A percentile compares a stretch with the other conserved stretches of the same genome.
phyloP scores from a whole-genome alignment of 768 basidiomycete species.

The Collybia nuda region DNA sequence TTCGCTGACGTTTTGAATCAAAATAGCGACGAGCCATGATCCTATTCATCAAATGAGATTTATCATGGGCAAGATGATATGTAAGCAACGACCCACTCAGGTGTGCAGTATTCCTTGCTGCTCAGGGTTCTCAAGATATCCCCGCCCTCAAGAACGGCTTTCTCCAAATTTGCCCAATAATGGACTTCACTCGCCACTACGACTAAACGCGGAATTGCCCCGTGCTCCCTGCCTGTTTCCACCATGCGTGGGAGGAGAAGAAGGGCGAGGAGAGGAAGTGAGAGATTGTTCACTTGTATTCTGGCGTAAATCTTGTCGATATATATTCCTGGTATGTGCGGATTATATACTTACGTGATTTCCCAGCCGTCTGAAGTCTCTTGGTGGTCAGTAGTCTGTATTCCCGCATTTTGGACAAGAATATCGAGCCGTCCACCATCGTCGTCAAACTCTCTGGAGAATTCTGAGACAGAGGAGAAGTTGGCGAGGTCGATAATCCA shows the following conservation, averaged over 20 bases:
- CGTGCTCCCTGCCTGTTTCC: conserved; percentile 30
- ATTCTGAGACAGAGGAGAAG: conserved; percentile 39
- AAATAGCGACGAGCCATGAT: conserved; percentile 21
- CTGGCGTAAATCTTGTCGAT: conserved; percentile 20
- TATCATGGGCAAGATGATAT: not conserved
- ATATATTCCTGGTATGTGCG: not conserved
- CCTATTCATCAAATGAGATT: conserved; percentile 5
- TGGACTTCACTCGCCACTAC: conserved; percentile 45
- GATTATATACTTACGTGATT: conserved; percentile 25
- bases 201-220: conserved; percentile 34
- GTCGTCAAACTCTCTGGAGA: conserved; percentile 32
- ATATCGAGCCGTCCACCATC: conserved; percentile 37
- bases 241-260: conserved; percentile 42
- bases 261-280: conserved; percentile 37
- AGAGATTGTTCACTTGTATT: conserved; percentile 47
- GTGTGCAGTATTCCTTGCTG: conserved; percentile 25
- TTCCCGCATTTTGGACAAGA: conserved; percentile 43
- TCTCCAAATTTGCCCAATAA: conserved; percentile 22
- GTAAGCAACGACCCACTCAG: conserved; percentile 15
- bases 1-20: conserved; percentile 32
- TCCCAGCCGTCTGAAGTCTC: conserved; percentile 47
- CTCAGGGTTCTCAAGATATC: conserved; percentile 31
- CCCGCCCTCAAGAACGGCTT: conserved; percentile 19
- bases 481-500: conserved; percentile 40
- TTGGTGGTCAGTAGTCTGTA: conserved; percentile 10